Conservation (phyloP, 2,329 filamentous ascomycete genomes). For the Ophiostoma quercus region DNA sequence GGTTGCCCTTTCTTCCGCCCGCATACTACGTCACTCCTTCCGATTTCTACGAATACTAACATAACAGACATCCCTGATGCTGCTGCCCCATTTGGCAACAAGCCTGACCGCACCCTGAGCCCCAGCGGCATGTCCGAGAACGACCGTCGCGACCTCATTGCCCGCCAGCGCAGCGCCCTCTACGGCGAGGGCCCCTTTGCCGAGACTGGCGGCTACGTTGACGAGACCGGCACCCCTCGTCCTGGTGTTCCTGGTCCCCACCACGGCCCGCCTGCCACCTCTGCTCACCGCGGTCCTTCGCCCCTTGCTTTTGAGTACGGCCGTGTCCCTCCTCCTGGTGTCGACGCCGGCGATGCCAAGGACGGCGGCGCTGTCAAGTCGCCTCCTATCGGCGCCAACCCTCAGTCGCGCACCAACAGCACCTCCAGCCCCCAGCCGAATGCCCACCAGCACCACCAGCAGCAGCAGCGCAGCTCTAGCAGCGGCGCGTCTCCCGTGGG, state of each 20-base stretch:
- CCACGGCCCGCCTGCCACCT: slow-evolving; percentile 43
- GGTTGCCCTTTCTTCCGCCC: no score
- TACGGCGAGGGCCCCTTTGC: slow-evolving; percentile 75
- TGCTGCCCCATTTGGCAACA: slow-evolving; percentile 45
- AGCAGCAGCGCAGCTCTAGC: slow-evolving; percentile 10
- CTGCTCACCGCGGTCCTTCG: slow-evolving; percentile 72
- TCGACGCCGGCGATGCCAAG: slow-evolving; percentile 30
- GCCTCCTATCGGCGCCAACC: slow-evolving; percentile 48
- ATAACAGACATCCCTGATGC: slow-evolving; percentile 2
- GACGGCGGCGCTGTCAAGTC: slow-evolving; percentile 31
- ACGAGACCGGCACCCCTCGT: slow-evolving; percentile 61
- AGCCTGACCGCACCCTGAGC: slow-evolving; percentile 81
- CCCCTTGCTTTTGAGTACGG: slow-evolving; percentile 69
- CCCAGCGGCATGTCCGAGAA: slow-evolving; percentile 86
- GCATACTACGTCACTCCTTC: no score
- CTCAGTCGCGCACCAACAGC: slow-evolving; percentile 69
- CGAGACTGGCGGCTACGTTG: slow-evolving; percentile 60
- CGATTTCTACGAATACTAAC: no score
- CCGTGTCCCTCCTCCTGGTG: slow-evolving; percentile 41
- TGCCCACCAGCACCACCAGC: slow-evolving; percentile 47
- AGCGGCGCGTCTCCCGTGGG: slow-evolving; percentile 10
- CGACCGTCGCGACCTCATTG: slow-evolving; percentile 90
- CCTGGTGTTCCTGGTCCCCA: slow-evolving; percentile 61
- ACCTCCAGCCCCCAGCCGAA: slow-evolving; percentile 71
- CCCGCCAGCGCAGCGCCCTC: slow-evolving; percentile 87